Base-by-base conservation (phyloP, 345 rosid species). In the Brassica incana region DNA sequence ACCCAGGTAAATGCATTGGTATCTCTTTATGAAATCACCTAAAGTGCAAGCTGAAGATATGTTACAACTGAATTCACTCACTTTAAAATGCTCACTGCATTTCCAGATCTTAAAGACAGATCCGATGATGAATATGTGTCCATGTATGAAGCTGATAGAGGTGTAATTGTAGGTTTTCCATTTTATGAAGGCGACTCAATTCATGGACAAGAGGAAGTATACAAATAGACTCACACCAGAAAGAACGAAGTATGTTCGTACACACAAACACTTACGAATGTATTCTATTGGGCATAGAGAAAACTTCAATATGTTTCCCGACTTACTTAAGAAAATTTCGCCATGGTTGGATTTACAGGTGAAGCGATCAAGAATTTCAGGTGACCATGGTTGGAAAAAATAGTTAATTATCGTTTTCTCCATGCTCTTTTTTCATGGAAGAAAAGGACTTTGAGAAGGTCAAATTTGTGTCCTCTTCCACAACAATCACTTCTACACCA, bases 401-500 rank as follows among this genome's bases (percentile, higher is more conserved):
- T 74, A 91, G 77, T 78, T 97, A 92, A 35, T 75, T 94, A 85
- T 92, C 97, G 59, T 35, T 68, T 87, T 77, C 67, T 77, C 66
- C 88, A 84, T 83, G 88, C 25, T 23, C 25, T 23, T 23, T 23
- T 23, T 23, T 23, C 25, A 23, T 23, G 25, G 25, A 23, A 23
- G 25, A 23, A 23, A 91, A 38, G 88, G 85, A 60, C 87, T 92
- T 23, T 85, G 85, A 76, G 97, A 95, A 79, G 84, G 89, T 1
- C 91, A 91, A 64, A 91, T 90, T 62, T 92, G 99, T 84, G 95
- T 92, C 59, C 91, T 91, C 76, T 91, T 91, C 81, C 97, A 94
- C 58, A 95, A 92, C 82, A 92, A 95, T 83, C 99, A 95, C 85
- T 92, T 95, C 87, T 81, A 87, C 77, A 91, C 99, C 83, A 92